These are phyloP conservation scores for Pleurotus platypus DNA, from an alignment of 768 basidiomycete genomes.

Conservation along the genomic window DNA sequence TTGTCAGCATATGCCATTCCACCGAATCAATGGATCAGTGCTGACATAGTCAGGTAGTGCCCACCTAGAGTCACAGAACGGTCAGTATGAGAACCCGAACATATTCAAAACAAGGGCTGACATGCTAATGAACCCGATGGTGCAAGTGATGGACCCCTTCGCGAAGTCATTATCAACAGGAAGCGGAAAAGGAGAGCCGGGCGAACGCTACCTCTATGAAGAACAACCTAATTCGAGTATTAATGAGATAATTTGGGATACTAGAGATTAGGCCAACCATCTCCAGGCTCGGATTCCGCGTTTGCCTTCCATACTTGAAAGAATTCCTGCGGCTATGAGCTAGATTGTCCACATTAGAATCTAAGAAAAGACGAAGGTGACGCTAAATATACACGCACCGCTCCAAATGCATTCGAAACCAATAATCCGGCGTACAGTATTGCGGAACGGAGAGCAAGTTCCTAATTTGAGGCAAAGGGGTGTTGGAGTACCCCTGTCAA, in stretches of 20 bases:
- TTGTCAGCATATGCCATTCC: too few relatives aligned
- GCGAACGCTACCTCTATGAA: conserved; percentile 52
- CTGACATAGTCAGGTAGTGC: conserved; percentile 57
- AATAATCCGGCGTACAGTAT: conserved; percentile 57
- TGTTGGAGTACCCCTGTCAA: neutral
- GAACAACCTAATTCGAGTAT: conserved; percentile 47
- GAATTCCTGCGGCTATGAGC: conserved; percentile 74
- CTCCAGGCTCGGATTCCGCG: conserved; percentile 68
- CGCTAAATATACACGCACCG: conserved; percentile 32
- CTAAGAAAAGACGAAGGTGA: neutral
- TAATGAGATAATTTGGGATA: neutral
- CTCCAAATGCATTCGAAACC: conserved; percentile 66
- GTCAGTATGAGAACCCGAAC: neutral
- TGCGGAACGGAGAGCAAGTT: conserved; percentile 63
- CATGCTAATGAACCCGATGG: conserved; percentile 53
- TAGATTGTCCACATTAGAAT: conserved; percentile 15
- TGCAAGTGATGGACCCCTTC: conserved; percentile 62
- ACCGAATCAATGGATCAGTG: neutral
- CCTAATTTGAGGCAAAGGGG: conserved; percentile 27
- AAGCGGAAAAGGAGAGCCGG: neutral
- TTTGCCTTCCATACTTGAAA: conserved; percentile 64
- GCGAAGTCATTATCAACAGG: neutral
- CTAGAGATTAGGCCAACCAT: conserved; percentile 40
- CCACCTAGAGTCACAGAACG: conserved; percentile 33
- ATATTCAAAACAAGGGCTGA: conserved; percentile 20